Conservation (phyloP, 1,139 yeast genomes). For the Blastobotrys capitulatus region DNA sequence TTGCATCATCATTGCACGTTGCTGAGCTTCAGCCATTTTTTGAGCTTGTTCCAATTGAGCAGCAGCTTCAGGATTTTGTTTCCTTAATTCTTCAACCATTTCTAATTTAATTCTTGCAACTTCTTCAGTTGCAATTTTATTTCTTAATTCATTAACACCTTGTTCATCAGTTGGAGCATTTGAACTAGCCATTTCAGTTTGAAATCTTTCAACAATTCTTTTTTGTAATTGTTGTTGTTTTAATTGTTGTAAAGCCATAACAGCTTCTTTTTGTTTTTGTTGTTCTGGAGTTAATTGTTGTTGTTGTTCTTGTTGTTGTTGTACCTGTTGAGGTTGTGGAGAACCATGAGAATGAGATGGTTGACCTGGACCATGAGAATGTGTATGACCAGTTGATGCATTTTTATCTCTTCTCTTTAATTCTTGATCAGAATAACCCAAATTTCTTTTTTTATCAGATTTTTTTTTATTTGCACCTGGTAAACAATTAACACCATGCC, state of each 20-base stretch:
- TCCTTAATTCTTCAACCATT: conserved; percentile 5
- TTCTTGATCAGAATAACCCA: conserved; percentile 7
- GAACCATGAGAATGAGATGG: neutral
- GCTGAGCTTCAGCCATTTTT: neutral
- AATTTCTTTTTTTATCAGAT: conserved; percentile 17
- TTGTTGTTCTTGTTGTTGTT: neutral
- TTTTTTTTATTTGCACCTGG: conserved; percentile 29
- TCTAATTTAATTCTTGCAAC: conserved; percentile 11
- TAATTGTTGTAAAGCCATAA: conserved; percentile 6
- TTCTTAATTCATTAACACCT: conserved; percentile 11
- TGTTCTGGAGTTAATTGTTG: conserved; percentile 6
- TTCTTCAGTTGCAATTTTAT: conserved; percentile 12
- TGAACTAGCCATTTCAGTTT: conserved; percentile 6
- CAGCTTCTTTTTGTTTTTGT: conserved; percentile 6
- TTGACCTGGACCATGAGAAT: neutral
- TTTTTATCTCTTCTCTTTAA: neutral
- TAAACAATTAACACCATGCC: conserved; percentile 50
- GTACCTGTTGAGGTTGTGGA: conserved; percentile 1
- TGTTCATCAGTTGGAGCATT: conserved; percentile 10
- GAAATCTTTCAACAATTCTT: conserved; percentile 8
- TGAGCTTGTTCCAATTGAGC: conserved; percentile 1
- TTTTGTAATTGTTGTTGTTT: conserved; percentile 16
- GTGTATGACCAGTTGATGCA: neutral
- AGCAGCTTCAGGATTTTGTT: conserved; percentile 3
- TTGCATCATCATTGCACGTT: neutral